phyloP scores from a whole-genome alignment of 345 rosid genomes.

The Dovyalis caffra region DNA sequence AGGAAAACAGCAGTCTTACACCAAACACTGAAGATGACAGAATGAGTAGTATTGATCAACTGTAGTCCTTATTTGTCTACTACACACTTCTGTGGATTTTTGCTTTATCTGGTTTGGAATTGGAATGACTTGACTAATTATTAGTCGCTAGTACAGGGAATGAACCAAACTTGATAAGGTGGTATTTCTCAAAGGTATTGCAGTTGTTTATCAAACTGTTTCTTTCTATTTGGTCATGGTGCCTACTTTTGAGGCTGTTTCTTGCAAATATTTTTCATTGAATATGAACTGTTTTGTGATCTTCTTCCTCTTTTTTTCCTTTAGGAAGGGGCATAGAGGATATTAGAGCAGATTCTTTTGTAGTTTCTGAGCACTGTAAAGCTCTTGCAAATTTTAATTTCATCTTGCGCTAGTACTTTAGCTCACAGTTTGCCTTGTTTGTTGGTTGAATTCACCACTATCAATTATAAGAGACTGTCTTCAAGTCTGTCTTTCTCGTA shows the following conservation, averaged over 20 bases:
- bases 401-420: too few relatives aligned
- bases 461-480: not conserved
- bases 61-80: not conserved
- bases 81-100: not conserved
- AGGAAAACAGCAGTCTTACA: too few relatives aligned
- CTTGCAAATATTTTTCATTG: not conserved
- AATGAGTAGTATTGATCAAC: not conserved
- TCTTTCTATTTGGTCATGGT: not conserved
- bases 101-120: not conserved
- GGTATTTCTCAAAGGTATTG: not conserved
- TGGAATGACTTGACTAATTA: not conserved
- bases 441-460: not conserved
- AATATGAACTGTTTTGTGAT: not conserved
- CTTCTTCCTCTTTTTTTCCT: not conserved
- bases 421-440: not conserved
- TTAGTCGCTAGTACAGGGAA: not conserved
- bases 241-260: not conserved
- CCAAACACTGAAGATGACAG: not conserved
- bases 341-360: not conserved
- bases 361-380: not conserved
- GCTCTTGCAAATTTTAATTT: not conserved
- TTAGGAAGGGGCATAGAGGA: too few relatives aligned
- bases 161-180: not conserved
- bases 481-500: not conserved
- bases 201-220: not conserved